phyloP scores from a whole-genome alignment of 768 basidiomycete species.

The Mrakia hoshinonis region DNA sequence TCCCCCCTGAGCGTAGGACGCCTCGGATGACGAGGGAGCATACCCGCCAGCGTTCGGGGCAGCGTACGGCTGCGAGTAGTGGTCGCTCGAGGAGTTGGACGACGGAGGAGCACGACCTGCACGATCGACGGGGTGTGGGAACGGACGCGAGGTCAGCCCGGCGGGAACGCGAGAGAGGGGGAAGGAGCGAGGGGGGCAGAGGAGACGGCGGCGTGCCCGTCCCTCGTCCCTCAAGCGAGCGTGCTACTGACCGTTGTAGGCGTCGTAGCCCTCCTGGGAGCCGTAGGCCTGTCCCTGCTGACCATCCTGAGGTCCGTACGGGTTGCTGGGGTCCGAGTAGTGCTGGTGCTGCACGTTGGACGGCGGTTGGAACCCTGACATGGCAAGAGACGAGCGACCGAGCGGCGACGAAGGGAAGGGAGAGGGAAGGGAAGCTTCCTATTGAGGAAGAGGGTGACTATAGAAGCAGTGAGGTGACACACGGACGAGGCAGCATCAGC shows the following conservation, averaged over 20 bases:
- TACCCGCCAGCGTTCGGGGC: background rate
- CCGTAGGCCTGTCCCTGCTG: background rate
- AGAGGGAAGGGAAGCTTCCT: background rate
- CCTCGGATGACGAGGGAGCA: conserved; percentile 6
- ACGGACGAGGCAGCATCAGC: background rate
- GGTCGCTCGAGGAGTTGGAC: conserved; percentile 11
- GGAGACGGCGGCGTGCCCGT: background rate
- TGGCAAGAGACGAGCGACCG: background rate
- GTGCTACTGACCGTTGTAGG: background rate
- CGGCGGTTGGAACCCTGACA: conserved; percentile 23
- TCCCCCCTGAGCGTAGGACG: background rate
- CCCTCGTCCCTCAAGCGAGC: background rate
- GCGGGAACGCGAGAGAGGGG: background rate
- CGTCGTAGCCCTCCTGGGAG: background rate
- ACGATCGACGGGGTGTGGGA: background rate
- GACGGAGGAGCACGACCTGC: background rate
- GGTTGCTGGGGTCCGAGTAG: conserved; percentile 26
- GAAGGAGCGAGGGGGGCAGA: background rate
- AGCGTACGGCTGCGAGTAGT: conserved; percentile 12
- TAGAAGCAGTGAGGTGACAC: background rate
- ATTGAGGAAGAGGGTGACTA: background rate
- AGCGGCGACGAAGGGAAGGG: background rate
- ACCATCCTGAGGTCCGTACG: conserved; percentile 12
- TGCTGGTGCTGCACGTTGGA: conserved; percentile 15
- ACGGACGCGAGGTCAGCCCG: background rate